Base-by-base conservation (phyloP, 78 protist genomes). In the Polysphondylium violaceum region DNA sequence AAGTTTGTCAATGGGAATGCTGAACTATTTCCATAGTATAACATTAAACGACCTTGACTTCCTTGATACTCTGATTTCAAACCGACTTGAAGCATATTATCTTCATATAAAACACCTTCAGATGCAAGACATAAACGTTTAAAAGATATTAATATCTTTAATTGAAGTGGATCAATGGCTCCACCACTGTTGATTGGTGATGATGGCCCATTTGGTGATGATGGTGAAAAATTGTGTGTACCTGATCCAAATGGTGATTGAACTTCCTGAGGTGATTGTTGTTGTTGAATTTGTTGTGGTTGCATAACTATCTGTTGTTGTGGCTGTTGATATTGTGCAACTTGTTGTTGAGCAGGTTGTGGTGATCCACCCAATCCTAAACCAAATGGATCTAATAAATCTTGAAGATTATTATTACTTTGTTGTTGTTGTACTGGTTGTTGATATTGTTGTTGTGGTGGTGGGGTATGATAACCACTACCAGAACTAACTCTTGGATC, bases 91-190 rank as follows among this genome's bases (percentile, higher is more conserved):
- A 96, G 33, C 40, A 51, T 25, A 17, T 3, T 63, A 41, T 96
- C 96, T 53, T 96, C 96, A 58, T 85, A 93, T 25, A 93, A 60
- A 7, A 95, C 95, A 53, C 96, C 96, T 3, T 86, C 95, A 21
- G 21, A 31, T 8, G 27, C 56, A 31, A 92, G 35, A 23, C 87
- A 64, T 27, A 75, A 27, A 40, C 89, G 55, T 29, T 69, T 79
- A 41, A 53, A 93, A 11, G 86, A 65, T 1, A 58, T 59, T 44
- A 25, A 64, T 53, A 74, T 76, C 60, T 86, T 86, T n/a, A 59
- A 12, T 51, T 59, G 76, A 7, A 86, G 11, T 51, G 73, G 78
- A 61, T 86, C 92, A 17, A 27, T 12, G 1, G 44, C 38, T n/a
- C 67, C 53, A 40, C 78, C 88, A 29, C 53, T 31, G 29, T 59